phyloP scores from a whole-genome alignment of 108 stramenopile genomes.

The Skeletonema tropicum region DNA sequence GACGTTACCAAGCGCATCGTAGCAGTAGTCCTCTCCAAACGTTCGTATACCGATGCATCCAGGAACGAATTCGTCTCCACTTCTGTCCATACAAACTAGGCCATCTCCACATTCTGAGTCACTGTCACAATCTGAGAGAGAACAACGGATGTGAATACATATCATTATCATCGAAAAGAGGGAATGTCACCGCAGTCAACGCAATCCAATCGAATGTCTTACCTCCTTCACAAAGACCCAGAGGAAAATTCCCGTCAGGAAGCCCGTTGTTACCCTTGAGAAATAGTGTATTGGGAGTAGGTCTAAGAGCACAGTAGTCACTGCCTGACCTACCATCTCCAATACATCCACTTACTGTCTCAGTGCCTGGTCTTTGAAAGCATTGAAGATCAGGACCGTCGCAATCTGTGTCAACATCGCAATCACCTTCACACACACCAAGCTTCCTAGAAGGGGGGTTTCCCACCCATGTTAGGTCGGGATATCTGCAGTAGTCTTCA shows the following conservation, averaged over 20 bases:
- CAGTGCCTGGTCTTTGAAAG: background rate
- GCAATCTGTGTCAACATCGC: slow-evolving; percentile 45
- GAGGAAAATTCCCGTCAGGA: background rate
- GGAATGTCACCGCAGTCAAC: no score
- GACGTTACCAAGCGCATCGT: background rate
- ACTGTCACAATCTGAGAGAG: slow-evolving; percentile 5
- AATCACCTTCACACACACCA: slow-evolving; percentile 47
- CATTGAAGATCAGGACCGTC: background rate
- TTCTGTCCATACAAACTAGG: slow-evolving; percentile 20
- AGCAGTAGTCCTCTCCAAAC: background rate
- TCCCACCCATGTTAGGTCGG: background rate
- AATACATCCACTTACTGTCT: background rate
- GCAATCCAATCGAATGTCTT: no score
- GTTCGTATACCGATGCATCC: slow-evolving; percentile 9
- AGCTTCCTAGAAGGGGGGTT: background rate
- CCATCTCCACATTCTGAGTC: slow-evolving; percentile 13
- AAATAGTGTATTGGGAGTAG: background rate
- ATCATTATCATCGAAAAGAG: no score
- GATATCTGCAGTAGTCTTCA: background rate
- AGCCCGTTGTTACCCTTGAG: slow-evolving; percentile 10
- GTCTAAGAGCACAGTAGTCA: background rate
- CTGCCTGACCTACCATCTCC: background rate
- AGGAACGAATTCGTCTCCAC: slow-evolving; percentile 23
- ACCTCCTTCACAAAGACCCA: slow-evolving; percentile 19
- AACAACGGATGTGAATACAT: no score